Evolutionary conservation across 352 stramenopile species (phyloP), one percentile per base, ranked within the genome.

Genomic region (Globisporangium cylindrosporum): DNA sequence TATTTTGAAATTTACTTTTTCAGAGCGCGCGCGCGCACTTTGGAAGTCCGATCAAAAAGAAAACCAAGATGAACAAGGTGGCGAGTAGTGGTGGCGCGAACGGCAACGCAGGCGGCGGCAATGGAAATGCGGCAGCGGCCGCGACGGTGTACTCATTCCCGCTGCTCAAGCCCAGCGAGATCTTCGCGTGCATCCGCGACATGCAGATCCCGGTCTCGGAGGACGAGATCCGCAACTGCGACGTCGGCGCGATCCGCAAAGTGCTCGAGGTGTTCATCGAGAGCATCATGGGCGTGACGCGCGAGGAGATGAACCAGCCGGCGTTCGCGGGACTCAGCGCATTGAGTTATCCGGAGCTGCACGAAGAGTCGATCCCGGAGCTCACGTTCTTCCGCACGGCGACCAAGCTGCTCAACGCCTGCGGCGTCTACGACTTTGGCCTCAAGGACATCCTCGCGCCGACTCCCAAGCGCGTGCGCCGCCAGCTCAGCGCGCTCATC

Each of bases 401-500:
- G 3, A 86, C 82, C 64, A 93, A 91, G 70, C 86, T 98, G 61
- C 92, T 99, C 74, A 72, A 73, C 6, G 90, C 90, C 41, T 98
- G 93, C 62, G 97, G 96, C 32, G 87, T 99, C 25, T 71, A 92
- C 70, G 96, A 99, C 72, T 99, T 99, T 81, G 85, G 84, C 4
- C 86, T 98, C 53, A 89, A 90, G 25, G 97, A 99, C 71, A 69
- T 99, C 46, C 73, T 93, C 3, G 69, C 81, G 54, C 97, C 97
- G 9, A 93, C 78, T 24, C 71, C 80, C 34, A 98, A 98, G 70
- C 87, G 97, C 66, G 85, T 99, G 53, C 84, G 91, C 14, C 77
- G 88, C 0, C 94, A 99, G 70, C 82, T 99, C 38, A 98, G 92
- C 66, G 97, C 95, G 25, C 88, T 98, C 51, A 98, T 99, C 70